A percentile compares a stretch with the other conserved stretches of the same genome.
Evolutionary conservation across 163 green algal genomes (phyloP).

Genomic region (Scenedesmus sp.): DNA sequence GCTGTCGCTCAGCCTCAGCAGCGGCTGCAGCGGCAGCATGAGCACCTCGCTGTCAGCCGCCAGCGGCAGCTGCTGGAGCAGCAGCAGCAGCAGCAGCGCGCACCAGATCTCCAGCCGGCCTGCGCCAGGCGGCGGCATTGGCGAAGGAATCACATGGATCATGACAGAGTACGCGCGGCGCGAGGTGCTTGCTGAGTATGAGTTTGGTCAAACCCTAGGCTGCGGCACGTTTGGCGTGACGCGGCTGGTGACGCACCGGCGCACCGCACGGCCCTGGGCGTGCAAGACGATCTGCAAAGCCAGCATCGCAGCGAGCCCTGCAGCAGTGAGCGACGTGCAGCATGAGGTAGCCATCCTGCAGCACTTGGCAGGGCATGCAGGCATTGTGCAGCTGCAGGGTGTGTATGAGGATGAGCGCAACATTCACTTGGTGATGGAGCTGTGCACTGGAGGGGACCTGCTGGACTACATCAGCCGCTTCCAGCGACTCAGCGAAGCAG

Average conservation of each 20-base stretch:
- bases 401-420: constrained; percentile 92
- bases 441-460: constrained; percentile 89
- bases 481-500: constrained; percentile 49
- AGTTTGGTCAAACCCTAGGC: constrained; percentile 60
- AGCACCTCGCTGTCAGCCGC: neutral
- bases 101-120: neutral
- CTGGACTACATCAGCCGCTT: constrained; percentile 88
- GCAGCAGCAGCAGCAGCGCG: constrained; percentile 6
- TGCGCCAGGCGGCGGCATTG: constrained; percentile 4
- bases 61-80: constrained; percentile 18
- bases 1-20: neutral
- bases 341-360: constrained; percentile 81
- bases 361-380: constrained; percentile 77
- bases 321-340: constrained; percentile 76
- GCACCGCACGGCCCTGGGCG: constrained; percentile 66
- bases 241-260: constrained; percentile 68
- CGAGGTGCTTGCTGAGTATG: constrained; percentile 52
- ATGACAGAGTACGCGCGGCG: constrained; percentile 24
- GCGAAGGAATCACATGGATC: constrained; percentile 19
- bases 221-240: constrained; percentile 83
- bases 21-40: neutral
- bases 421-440: constrained; percentile 96
- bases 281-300: constrained; percentile 90
- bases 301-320: constrained; percentile 70
- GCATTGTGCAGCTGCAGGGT: constrained; percentile 79